Evolutionary conservation across 2,329 filamentous ascomycete species (phyloP).

Genomic region (Zarea fungicola): DNA sequence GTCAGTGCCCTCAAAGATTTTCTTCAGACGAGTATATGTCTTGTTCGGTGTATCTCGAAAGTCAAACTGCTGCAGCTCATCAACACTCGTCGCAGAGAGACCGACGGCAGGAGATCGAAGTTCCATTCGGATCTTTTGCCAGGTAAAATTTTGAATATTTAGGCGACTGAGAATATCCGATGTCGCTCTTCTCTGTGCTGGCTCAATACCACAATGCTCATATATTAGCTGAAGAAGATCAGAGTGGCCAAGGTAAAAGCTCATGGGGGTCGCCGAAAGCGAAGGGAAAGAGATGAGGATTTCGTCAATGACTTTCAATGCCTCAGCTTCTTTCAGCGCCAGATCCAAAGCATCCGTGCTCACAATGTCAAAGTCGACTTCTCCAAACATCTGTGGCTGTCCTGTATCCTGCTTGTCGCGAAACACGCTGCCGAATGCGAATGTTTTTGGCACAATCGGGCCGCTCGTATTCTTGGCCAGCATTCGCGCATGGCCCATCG

Average conservation of each 20-base stretch:
- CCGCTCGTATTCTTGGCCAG: slow-evolving; percentile 66
- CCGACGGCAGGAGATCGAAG: slow-evolving; percentile 76
- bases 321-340: slow-evolving; percentile 86
- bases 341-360: slow-evolving; percentile 75
- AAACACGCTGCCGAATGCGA: slow-evolving; percentile 83
- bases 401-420: slow-evolving; percentile 73
- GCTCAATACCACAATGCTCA: slow-evolving; percentile 77
- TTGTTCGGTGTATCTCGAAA: slow-evolving; percentile 64
- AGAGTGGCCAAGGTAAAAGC: slow-evolving; percentile 85
- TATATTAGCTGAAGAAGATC: slow-evolving; percentile 84
- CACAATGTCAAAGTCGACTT: slow-evolving; percentile 96
- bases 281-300: slow-evolving; percentile 76
- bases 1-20: slow-evolving; percentile 56
- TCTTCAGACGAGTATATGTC: slow-evolving; percentile 54
- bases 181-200: slow-evolving; percentile 60
- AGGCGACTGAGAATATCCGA: slow-evolving; percentile 84
- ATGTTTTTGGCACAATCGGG: slow-evolving; percentile 66
- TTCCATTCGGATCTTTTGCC: slow-evolving; percentile 77
- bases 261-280: slow-evolving; percentile 67
- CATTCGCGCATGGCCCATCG: slow-evolving; percentile 78
- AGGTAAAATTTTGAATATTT: slow-evolving; percentile 74
- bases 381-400: slow-evolving; percentile 75
- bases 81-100: slow-evolving; percentile 81
- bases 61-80: slow-evolving; percentile 86
- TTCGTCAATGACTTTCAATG: slow-evolving; percentile 91